Conservation (phyloP, 768 basidiomycete genomes). For the Cystobasidium ongulense region DNA sequence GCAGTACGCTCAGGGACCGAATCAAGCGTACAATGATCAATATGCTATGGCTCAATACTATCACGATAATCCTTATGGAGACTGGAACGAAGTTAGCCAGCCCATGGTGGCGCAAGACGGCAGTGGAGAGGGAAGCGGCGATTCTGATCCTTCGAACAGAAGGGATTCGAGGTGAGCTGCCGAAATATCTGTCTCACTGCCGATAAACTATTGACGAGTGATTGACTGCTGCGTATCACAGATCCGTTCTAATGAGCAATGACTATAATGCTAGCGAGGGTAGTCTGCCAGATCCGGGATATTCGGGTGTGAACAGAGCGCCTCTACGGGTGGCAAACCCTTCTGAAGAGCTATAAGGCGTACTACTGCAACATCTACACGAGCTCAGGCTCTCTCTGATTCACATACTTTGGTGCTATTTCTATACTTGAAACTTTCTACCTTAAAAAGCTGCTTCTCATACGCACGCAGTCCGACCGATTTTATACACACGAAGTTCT, state of each 20-base stretch:
- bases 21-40: slow-evolving; percentile 13
- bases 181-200: background rate
- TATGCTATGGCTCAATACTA: slow-evolving; percentile 7
- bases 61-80: slow-evolving; percentile 11
- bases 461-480: background rate
- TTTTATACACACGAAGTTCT: background rate
- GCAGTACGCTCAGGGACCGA: background rate
- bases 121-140: slow-evolving; percentile 19
- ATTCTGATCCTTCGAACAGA: background rate
- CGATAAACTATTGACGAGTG: background rate
- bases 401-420: no score
- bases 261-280: slow-evolving; percentile 5
- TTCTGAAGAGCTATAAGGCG: background rate
- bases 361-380: background rate
- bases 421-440: background rate
- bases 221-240: background rate
- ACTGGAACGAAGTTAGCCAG: slow-evolving; percentile 9
- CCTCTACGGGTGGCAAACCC: slow-evolving; percentile 17
- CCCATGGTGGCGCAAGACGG: background rate
- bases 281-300: background rate
- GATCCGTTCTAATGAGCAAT: slow-evolving; percentile 5
- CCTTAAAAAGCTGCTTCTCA: background rate
- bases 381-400: no score
- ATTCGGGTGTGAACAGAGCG: background rate
- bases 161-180: background rate